phyloP scores from a whole-genome alignment of 106 monocot genomes.

The Vanilla planifolia region DNA sequence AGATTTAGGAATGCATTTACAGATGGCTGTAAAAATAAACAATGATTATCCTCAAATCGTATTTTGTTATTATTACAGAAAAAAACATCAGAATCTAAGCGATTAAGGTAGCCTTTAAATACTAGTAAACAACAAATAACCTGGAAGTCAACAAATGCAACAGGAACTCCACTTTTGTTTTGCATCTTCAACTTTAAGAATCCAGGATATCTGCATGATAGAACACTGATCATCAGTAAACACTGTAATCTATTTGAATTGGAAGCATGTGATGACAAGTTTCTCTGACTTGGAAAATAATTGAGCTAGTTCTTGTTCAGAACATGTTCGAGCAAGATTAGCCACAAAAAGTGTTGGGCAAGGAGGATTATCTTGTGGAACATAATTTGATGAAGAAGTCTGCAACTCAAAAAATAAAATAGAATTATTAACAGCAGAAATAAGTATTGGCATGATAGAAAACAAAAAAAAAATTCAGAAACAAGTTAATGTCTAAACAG shows the following conservation, averaged over 20 bases:
- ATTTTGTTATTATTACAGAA: too few relatives aligned
- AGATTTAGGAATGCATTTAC: too few relatives aligned
- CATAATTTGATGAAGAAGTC: slow-evolving; percentile 8
- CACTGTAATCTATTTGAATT: not conserved
- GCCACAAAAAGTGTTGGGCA: slow-evolving; percentile 75
- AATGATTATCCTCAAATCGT: too few relatives aligned
- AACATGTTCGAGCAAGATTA: slow-evolving; percentile 57
- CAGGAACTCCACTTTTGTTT: slow-evolving; percentile 62
- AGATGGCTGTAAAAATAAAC: too few relatives aligned
- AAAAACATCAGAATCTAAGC: too few relatives aligned
- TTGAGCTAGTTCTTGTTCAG: slow-evolving; percentile 60
- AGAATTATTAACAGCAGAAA: not conserved
- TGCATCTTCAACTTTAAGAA: slow-evolving; percentile 81
- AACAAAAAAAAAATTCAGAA: not conserved
- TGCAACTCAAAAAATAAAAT: slow-evolving; percentile 2
- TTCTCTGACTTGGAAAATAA: slow-evolving; percentile 57
- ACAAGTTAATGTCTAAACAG: not conserved
- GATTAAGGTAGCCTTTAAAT: not conserved
- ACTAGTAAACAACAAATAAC: slow-evolving; percentile 17
- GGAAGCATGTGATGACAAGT: not conserved
- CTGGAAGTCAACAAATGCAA: slow-evolving; percentile 85
- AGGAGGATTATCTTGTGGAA: slow-evolving; percentile 16
- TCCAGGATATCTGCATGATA: slow-evolving; percentile 43
- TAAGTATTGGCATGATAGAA: not conserved
- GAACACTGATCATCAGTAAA: not conserved